Percentiles rank a stretch among this genome's conserved stretches.
phyloP scores from a whole-genome alignment of 2,329 filamentous ascomycete species.

The Clarireedia homoeocarpa region DNA sequence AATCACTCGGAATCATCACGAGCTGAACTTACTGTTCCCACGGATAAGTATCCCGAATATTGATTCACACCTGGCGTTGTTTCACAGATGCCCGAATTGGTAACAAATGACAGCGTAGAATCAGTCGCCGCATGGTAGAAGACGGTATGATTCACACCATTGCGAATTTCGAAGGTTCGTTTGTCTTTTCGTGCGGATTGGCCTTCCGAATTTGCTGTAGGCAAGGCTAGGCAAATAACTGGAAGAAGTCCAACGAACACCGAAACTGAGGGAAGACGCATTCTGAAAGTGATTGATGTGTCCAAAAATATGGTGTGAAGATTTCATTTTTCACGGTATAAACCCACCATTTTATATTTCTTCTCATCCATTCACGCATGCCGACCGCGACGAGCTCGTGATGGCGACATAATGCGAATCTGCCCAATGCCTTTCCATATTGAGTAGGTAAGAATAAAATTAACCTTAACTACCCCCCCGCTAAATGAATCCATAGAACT shows the following conservation, averaged over 20 bases:
- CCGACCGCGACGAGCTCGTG: neutral
- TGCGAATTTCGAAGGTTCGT: constrained; percentile 27
- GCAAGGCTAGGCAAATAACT: constrained; percentile 9
- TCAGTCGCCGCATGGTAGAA: constrained; percentile 41
- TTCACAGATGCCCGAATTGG: constrained; percentile 44
- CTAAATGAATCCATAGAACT: neutral
- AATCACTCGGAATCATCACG: constrained; percentile 22
- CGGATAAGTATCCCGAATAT: constrained; percentile 43
- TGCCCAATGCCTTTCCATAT: neutral
- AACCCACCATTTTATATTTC: neutral
- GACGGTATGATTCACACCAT: constrained; percentile 36
- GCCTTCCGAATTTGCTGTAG: constrained; percentile 5
- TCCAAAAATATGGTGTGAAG: neutral
- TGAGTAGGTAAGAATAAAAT: neutral
- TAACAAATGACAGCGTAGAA: constrained; percentile 39
- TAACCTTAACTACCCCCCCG: neutral
- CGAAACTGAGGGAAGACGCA: constrained; percentile 12
- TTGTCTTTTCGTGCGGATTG: constrained; percentile 21
- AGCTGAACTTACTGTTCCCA: constrained; percentile 28
- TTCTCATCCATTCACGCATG: neutral
- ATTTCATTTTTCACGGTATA: too few species aligned
- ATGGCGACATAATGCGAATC: neutral
- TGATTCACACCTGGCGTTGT: constrained; percentile 42
- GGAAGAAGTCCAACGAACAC: constrained; percentile 12
- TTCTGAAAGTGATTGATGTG: neutral